Percentiles rank a stretch among this genome's conserved stretches.
Evolutionary conservation across 495 filamentous ascomycete species (phyloP).

Genomic region (Thermochaetoides thermophila): DNA sequence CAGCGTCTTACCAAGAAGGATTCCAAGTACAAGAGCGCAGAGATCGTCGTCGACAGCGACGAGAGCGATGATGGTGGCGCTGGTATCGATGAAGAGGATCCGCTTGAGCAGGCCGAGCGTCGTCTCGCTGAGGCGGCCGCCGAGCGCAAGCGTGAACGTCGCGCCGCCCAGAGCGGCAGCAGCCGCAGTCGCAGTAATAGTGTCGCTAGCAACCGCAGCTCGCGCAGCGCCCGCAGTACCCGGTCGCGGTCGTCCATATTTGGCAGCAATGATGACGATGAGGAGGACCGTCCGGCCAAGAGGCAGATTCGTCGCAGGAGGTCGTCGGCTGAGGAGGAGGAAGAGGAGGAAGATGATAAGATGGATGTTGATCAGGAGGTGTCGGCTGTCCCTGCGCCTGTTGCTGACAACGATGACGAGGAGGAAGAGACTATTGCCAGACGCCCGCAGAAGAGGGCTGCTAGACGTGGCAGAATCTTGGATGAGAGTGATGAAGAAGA

Average conservation of each 20-base stretch:
- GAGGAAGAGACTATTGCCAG: constrained; percentile 20
- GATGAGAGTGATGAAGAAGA: constrained; percentile 35
- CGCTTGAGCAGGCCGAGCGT: constrained; percentile 27
- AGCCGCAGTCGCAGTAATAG: not conserved
- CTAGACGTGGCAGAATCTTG: constrained; percentile 18
- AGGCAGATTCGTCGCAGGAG: constrained; percentile 14
- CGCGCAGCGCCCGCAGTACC: not conserved
- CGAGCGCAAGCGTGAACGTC: not conserved
- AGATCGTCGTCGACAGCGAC: constrained; percentile 62
- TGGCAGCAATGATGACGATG: constrained; percentile 7
- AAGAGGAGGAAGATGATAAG: constrained; percentile 13
- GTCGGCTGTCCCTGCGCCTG: constrained; percentile 3
- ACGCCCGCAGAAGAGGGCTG: constrained; percentile 17
- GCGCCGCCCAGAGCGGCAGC: not conserved
- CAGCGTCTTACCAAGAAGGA: constrained; percentile 42
- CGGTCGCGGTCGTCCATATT: not conserved
- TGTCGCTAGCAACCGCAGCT: constrained; percentile 2
- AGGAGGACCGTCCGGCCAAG: constrained; percentile 11
- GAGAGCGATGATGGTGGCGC: constrained; percentile 29
- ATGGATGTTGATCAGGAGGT: constrained; percentile 26
- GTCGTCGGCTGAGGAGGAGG: constrained; percentile 8
- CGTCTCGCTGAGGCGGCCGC: constrained; percentile 16
- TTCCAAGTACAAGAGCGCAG: constrained; percentile 63
- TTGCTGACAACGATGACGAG: constrained; percentile 30
- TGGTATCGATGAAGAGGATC: constrained; percentile 22